These are phyloP conservation scores for Suhomyces taliae DNA, from an alignment of 1,139 yeast genomes.

Conservation along the genomic window DNA sequence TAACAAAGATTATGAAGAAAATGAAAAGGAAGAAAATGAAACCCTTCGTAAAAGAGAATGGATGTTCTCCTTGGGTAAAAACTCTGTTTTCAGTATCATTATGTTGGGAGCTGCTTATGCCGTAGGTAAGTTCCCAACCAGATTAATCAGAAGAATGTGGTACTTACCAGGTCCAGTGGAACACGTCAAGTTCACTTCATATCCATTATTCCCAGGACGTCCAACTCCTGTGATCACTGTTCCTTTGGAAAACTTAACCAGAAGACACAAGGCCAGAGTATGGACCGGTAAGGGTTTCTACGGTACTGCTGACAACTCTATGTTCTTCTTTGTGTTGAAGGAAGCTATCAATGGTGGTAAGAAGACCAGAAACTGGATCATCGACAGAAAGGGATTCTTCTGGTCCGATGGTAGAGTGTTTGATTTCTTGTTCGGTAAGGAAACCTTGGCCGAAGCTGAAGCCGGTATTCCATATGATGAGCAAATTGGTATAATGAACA, in stretches of 20 bases:
- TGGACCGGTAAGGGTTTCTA: conserved; percentile 88
- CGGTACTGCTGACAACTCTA: conserved; percentile 74
- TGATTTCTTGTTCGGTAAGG: conserved; percentile 78
- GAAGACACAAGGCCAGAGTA: conserved; percentile 64
- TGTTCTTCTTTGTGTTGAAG: conserved; percentile 71
- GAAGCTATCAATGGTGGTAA: conserved; percentile 45
- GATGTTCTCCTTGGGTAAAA: conserved; percentile 29
- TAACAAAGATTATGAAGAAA: conserved; percentile 57
- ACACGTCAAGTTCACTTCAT: conserved; percentile 65
- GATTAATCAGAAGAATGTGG: conserved; percentile 75
- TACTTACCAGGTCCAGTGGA: conserved; percentile 62
- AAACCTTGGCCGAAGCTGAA: conserved; percentile 72
- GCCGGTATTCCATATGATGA: conserved; percentile 71
- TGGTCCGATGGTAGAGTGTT: conserved; percentile 91
- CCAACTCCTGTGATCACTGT: conserved; percentile 75
- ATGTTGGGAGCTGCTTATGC: conserved; percentile 46
- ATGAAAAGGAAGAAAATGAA: conserved; percentile 45
- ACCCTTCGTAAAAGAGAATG: conserved; percentile 40
- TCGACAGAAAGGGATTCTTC: conserved; percentile 77
- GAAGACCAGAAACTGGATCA: conserved; percentile 62
- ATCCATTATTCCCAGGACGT: conserved; percentile 72
- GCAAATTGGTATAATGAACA: conserved; percentile 43
- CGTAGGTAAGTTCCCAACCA: conserved; percentile 57
- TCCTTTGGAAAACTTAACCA: conserved; percentile 54
- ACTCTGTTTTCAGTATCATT: conserved; percentile 38